A percentile compares a stretch with the other conserved stretches of the same genome.
Conservation (phyloP, 176 grass and related monocot genomes). For the Oryza officinalis region DNA sequence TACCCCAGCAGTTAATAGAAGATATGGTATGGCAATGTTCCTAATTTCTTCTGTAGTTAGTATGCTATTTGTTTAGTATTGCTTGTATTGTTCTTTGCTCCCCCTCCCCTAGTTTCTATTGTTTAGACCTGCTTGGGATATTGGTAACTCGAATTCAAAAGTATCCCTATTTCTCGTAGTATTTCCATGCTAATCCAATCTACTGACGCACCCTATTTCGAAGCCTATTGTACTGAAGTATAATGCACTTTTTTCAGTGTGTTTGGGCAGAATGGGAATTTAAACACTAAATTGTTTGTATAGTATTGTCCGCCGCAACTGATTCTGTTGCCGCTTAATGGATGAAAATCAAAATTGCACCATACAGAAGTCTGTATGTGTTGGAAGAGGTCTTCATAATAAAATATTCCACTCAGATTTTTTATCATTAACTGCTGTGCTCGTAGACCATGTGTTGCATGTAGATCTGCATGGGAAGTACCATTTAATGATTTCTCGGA, state of each 20-base stretch:
- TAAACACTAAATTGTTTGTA: not conserved
- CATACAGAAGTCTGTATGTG: not conserved
- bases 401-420: not conserved
- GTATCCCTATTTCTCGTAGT: not conserved
- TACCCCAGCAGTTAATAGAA: constrained; percentile 52
- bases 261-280: not conserved
- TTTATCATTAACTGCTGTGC: not conserved
- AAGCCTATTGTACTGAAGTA: not conserved
- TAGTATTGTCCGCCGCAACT: constrained; percentile 18
- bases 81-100: not conserved
- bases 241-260: not conserved
- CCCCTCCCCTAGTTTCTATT: not conserved
- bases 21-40: constrained; percentile 58
- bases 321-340: constrained; percentile 11
- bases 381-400: not conserved
- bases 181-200: not conserved
- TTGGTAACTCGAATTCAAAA: not conserved
- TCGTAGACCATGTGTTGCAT: constrained; percentile 7
- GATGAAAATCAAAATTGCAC: not conserved
- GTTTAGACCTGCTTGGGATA: constrained; percentile 11
- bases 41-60: constrained; percentile 23
- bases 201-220: not conserved
- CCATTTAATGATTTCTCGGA: not conserved
- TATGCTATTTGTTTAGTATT: constrained; percentile 14
- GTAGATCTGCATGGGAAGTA: not conserved